Evolutionary conservation across 2,329 filamentous ascomycete genomes (phyloP), one percentile per base, ranked within the genome.

Genomic region (Botryosphaeria agaves): DNA sequence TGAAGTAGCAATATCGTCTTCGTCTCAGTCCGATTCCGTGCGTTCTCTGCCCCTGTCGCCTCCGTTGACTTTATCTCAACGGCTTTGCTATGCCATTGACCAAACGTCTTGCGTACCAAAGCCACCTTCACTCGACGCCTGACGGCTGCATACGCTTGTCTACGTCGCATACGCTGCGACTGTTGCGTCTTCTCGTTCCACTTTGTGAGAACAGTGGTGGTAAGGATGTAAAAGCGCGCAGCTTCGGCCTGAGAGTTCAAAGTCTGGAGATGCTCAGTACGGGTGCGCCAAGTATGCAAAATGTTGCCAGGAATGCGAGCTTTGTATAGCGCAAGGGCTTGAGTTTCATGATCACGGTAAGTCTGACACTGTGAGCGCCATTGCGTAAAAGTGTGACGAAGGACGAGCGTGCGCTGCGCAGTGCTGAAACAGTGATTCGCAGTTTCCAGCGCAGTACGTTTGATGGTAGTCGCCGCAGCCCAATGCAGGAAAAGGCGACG

Each of bases 201-300:
- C 9, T 46, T 44, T 37, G 61, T 66, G 30, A 72, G 38, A 2
- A 55, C 49, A 25, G 50, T 54, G 5, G 54, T 69, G 25, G 58
- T 51, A n/a, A 65, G 42, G 21, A 68, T 64, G 42, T 69, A 74
- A 38, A 64, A 72, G 7, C 56, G 50, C 15, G 67, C 68, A 44
- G 67, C 60, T n/a, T 48, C 47, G 16, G 68, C 62, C 64, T 64
- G 67, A 15, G 51, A 52, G 26, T 64, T 56, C 26, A 73, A 45
- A 39, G 62, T 56, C 16, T 48, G 41, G 7, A 61, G 46, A 37
- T 68, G 56, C 11, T 56, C 47, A 5, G 47, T 45, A 21, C 49
- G 49, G 12, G 48, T 41, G 17, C 48, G 45, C 36, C 58, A 47
- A 11, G 39, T 44, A 2, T 47, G 38, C 8, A 62, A 45, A 4